Evolutionary conservation across 2,329 filamentous ascomycete species (phyloP).

Genomic region (Fusarium sp.): DNA sequence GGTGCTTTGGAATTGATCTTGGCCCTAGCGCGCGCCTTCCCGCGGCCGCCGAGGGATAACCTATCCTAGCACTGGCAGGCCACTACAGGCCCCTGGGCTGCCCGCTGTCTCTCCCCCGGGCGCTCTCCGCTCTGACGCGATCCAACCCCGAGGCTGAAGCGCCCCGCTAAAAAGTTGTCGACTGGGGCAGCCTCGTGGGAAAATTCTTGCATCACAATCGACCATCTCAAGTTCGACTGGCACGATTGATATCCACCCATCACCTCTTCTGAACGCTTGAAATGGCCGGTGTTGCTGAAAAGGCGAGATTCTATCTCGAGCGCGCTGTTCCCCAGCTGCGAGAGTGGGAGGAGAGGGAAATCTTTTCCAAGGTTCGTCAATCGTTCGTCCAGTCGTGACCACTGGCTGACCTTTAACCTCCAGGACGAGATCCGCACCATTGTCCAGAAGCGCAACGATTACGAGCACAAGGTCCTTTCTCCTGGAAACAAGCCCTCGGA

Average conservation of each 20-base stretch:
- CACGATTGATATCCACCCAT: slow-evolving; percentile 7
- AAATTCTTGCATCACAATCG: slow-evolving; percentile 32
- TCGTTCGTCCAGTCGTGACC: background rate
- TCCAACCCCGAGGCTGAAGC: background rate
- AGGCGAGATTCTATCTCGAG: slow-evolving; percentile 95
- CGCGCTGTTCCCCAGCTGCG: slow-evolving; percentile 91
- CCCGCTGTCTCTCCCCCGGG: background rate
- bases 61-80: background rate
- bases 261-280: slow-evolving; percentile 5
- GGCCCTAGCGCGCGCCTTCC: slow-evolving; percentile 38
- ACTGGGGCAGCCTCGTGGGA: slow-evolving; percentile 30
- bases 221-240: background rate
- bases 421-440: slow-evolving; percentile 92
- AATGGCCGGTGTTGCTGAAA: slow-evolving; percentile 90
- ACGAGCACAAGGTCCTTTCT: slow-evolving; percentile 90
- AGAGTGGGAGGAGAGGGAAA: slow-evolving; percentile 90
- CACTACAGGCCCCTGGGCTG: background rate
- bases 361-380: slow-evolving; percentile 80
- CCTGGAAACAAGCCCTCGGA: slow-evolving; percentile 81
- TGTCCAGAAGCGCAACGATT: slow-evolving; percentile 89
- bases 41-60: slow-evolving; percentile 23
- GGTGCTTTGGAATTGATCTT: slow-evolving; percentile 35
- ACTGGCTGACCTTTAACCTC: slow-evolving; percentile 16
- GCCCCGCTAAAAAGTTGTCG: slow-evolving; percentile 34
- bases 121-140: background rate